A percentile compares a stretch with the other conserved stretches of the same genome.
Evolutionary conservation across 179 eudicot genomes (phyloP).

Genomic region (Carnegiea gigantea): DNA sequence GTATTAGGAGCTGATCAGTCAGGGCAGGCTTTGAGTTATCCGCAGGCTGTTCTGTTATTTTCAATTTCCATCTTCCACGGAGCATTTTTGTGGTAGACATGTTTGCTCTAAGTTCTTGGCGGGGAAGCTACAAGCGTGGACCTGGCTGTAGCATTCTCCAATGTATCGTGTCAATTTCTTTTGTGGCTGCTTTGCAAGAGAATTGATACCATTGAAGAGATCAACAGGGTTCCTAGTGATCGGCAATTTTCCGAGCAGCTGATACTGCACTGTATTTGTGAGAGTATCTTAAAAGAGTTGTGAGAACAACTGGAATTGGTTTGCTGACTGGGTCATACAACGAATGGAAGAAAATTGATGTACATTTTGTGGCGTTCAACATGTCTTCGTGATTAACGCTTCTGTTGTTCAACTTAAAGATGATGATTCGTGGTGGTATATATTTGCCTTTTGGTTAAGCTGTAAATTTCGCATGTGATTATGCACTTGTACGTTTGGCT

Average conservation of each 20-base stretch:
- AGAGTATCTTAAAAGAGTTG: not conserved
- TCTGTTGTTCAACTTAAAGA: not conserved
- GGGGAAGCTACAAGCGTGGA: not conserved
- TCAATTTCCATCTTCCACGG: not conserved
- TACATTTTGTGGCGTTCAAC: not conserved
- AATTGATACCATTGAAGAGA: not conserved
- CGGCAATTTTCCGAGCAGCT: not conserved
- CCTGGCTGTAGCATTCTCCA: not conserved
- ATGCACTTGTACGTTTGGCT: too few relatives aligned
- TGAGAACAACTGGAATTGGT: not conserved
- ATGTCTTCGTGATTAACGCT: not conserved
- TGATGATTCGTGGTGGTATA: too few relatives aligned
- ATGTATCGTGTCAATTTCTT: not conserved
- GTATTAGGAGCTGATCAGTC: not conserved
- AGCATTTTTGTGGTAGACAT: not conserved
- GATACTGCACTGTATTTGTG: not conserved
- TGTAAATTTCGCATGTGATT: not conserved
- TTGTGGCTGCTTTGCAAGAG: not conserved
- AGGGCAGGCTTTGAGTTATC: not conserved
- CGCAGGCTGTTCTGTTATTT: not conserved
- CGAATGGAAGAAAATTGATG: not conserved
- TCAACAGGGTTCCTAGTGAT: not conserved
- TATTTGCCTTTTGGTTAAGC: not conserved
- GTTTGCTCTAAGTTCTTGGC: not conserved
- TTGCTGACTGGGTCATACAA: not conserved